phyloP scores from a whole-genome alignment of 352 stramenopile genomes.

The Globisporangium uncinulatum region DNA sequence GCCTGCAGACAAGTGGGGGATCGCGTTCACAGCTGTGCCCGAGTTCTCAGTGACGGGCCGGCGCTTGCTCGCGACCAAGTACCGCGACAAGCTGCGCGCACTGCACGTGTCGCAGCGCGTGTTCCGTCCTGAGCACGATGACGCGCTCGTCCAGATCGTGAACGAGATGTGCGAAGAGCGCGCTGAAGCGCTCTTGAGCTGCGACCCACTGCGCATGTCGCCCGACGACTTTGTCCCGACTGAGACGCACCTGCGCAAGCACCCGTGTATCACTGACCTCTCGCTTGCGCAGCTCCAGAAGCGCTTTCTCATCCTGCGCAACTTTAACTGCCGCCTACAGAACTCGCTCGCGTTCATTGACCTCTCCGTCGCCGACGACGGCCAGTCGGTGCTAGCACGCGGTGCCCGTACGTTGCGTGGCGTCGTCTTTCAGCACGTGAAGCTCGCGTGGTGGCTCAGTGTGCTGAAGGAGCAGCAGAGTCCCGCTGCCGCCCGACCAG shows the following conservation, averaged over 20 bases:
- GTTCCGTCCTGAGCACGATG: constrained; percentile 63
- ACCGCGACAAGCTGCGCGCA: constrained; percentile 46
- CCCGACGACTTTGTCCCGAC: constrained; percentile 74
- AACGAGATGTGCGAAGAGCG: constrained; percentile 81
- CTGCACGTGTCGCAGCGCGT: constrained; percentile 64
- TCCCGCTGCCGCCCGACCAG: constrained; percentile 64
- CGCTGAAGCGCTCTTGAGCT: constrained; percentile 67
- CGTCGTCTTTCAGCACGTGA: constrained; percentile 83
- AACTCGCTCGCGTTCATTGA: constrained; percentile 85
- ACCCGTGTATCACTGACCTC: constrained; percentile 37
- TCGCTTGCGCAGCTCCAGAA: constrained; percentile 56
- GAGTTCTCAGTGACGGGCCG: constrained; percentile 81
- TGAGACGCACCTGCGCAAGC: constrained; percentile 55
- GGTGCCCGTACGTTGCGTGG: constrained; percentile 56
- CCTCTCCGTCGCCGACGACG: constrained; percentile 50
- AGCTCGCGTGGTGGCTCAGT: constrained; percentile 85
- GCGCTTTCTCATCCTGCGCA: constrained; percentile 81
- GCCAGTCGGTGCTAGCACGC: constrained; percentile 54
- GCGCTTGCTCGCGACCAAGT: constrained; percentile 67
- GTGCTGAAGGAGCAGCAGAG: constrained; percentile 85
- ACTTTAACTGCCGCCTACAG: constrained; percentile 85
- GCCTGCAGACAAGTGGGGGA: constrained; percentile 73
- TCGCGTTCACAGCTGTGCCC: constrained; percentile 78
- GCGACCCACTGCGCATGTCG: constrained; percentile 78
- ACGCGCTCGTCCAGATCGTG: constrained; percentile 72